phyloP scores from a whole-genome alignment of 257 asterid genomes.

The Avicennia marina region DNA sequence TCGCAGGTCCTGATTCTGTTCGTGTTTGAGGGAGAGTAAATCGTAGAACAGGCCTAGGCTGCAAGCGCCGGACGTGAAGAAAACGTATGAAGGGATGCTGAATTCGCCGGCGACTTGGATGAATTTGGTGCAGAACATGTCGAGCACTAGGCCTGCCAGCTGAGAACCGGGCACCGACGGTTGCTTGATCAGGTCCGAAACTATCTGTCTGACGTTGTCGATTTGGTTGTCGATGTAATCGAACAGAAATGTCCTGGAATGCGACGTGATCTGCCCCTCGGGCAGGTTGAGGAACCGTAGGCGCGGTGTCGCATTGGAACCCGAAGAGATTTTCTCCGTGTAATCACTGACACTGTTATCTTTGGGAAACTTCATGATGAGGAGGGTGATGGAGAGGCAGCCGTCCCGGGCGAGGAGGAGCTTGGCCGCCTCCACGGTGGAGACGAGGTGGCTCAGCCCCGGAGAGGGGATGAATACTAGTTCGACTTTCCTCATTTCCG shows the following conservation, averaged over 20 bases:
- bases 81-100: slow-evolving; percentile 36
- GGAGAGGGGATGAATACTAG: slow-evolving; percentile 58
- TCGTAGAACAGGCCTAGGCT: slow-evolving; percentile 23
- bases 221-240: slow-evolving; percentile 25
- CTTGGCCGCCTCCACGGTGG: slow-evolving; percentile 53
- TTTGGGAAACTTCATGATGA: slow-evolving; percentile 29
- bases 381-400: slow-evolving; percentile 38
- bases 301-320: slow-evolving; percentile 8
- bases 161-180: slow-evolving; percentile 1
- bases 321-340: slow-evolving; percentile 14
- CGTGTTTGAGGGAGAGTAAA: slow-evolving; percentile 20
- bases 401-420: slow-evolving; percentile 38
- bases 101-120: slow-evolving; percentile 46
- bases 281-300: slow-evolving; percentile 26
- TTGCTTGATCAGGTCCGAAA: slow-evolving; percentile 14
- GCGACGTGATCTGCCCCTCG: neutral
- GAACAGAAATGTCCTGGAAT: neutral
- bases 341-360: slow-evolving; percentile 21
- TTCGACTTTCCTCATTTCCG: slow-evolving; percentile 25
- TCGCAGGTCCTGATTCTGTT: slow-evolving; percentile 12
- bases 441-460: slow-evolving; percentile 49
- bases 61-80: slow-evolving; percentile 44
- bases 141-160: slow-evolving; percentile 38
- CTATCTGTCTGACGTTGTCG: slow-evolving; percentile 17
- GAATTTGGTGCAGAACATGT: slow-evolving; percentile 54